A percentile compares a stretch with the other conserved stretches of the same genome.
Evolutionary conservation across 2,329 filamentous ascomycete genomes (phyloP).

Genomic region (Tolypocladium album): DNA sequence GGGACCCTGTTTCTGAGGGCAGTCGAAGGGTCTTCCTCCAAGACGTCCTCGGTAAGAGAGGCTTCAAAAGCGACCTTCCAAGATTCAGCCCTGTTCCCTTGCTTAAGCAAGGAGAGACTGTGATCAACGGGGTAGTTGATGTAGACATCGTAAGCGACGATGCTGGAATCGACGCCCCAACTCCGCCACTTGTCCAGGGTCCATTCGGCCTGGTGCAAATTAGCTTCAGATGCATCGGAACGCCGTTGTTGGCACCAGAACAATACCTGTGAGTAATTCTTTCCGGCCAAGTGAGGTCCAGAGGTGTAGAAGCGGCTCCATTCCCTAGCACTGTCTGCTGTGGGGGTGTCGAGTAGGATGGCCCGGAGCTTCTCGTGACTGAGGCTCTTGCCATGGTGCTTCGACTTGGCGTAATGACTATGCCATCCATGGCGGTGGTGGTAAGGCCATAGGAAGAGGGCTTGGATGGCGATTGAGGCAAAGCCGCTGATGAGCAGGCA

Average conservation of each 20-base stretch:
- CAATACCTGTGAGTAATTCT: constrained; percentile 59
- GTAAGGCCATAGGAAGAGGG: constrained; percentile 29
- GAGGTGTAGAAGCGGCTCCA: constrained; percentile 73
- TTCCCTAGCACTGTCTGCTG: constrained; percentile 46
- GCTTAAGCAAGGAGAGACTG: constrained; percentile 53
- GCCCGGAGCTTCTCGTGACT: constrained; percentile 39
- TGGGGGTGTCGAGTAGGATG: constrained; percentile 49
- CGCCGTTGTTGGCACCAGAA: background rate
- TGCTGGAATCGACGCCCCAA: constrained; percentile 54
- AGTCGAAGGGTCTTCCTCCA: constrained; percentile 74
- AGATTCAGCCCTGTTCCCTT: constrained; percentile 18
- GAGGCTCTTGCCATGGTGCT: constrained; percentile 14
- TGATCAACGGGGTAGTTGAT: constrained; percentile 69
- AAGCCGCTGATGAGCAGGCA: constrained; percentile 43
- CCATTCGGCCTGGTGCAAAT: constrained; percentile 49
- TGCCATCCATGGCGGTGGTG: constrained; percentile 21
- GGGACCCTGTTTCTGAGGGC: constrained; percentile 63
- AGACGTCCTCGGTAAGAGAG: constrained; percentile 69
- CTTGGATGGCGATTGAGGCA: constrained; percentile 35
- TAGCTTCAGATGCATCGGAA: background rate
- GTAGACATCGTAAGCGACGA: constrained; percentile 65
- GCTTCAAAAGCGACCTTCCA: constrained; percentile 69
- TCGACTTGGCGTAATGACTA: constrained; percentile 14
- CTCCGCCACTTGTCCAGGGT: constrained; percentile 63
- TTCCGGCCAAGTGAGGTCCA: constrained; percentile 65